Evolutionary conservation across 345 rosid species (phyloP).

Genomic region (Gynandropsis gynandra): DNA sequence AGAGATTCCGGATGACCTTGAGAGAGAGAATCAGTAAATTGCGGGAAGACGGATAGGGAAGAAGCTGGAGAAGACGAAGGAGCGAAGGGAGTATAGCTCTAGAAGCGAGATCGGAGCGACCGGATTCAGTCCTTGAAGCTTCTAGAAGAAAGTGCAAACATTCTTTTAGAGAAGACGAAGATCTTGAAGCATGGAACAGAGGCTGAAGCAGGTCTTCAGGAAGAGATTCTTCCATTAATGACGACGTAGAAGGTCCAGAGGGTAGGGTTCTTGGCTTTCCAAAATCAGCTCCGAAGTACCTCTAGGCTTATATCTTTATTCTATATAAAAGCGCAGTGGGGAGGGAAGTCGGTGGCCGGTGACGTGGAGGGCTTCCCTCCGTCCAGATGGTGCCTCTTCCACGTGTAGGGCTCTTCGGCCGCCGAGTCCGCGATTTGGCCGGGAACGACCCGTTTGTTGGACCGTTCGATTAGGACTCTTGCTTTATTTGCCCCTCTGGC

Average conservation of each 20-base stretch:
- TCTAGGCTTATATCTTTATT: too few species aligned
- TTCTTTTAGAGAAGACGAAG: conserved; percentile 29
- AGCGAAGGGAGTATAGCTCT: conserved; percentile 35
- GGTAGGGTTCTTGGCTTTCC: too few species aligned
- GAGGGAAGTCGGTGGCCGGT: too few species aligned
- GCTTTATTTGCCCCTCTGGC: too few species aligned
- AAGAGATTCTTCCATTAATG: conserved; percentile 21
- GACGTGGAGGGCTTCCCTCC: too few species aligned
- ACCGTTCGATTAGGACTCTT: too few species aligned
- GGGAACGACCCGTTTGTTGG: too few species aligned
- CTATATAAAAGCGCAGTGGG: too few species aligned
- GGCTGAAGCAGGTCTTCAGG: conserved; percentile 34
- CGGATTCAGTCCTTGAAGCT: conserved; percentile 36
- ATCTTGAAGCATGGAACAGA: conserved; percentile 34
- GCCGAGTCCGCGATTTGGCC: too few species aligned
- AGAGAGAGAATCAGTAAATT: conserved; percentile 32
- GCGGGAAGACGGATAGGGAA: conserved; percentile 25
- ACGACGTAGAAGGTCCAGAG: background rate
- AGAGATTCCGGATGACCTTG: conserved; percentile 66
- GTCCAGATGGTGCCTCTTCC: too few species aligned
- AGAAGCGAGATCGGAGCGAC: conserved; percentile 58
- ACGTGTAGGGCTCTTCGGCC: too few species aligned
- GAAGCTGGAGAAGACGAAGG: conserved; percentile 36
- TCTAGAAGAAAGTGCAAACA: conserved; percentile 45
- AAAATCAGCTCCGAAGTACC: too few species aligned